phyloP scores from a whole-genome alignment of 2,329 filamentous ascomycete species.

The Westerdykella sp. region DNA sequence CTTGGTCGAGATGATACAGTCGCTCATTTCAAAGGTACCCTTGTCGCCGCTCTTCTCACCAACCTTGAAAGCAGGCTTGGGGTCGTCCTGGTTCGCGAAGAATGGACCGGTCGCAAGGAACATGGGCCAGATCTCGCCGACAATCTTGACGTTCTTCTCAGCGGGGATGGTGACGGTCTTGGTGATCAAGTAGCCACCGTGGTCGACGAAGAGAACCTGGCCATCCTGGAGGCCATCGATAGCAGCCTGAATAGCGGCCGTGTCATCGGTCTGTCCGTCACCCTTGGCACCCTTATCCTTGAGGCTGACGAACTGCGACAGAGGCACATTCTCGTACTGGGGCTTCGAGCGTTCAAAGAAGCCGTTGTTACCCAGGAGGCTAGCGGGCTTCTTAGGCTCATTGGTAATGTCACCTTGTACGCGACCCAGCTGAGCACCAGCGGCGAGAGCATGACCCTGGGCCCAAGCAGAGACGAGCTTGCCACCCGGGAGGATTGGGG shows the following conservation, averaged over 20 bases:
- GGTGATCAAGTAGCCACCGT: constrained; percentile 57
- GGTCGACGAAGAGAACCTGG: constrained; percentile 59
- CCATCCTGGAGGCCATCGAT: constrained; percentile 61
- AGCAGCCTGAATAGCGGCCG: constrained; percentile 70
- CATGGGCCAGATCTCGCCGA: constrained; percentile 85
- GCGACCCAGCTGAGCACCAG: constrained; percentile 36
- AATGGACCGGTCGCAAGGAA: constrained; percentile 72
- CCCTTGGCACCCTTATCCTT: constrained; percentile 78
- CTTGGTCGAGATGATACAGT: constrained; percentile 77
- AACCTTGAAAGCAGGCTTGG: constrained; percentile 78
- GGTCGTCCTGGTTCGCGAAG: constrained; percentile 70
- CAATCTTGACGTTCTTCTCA: constrained; percentile 71
- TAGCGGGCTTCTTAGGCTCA: constrained; percentile 57
- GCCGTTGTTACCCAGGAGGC: constrained; percentile 61
- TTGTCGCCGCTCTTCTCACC: constrained; percentile 65
- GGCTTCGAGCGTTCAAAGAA: constrained; percentile 84
- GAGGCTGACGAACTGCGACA: constrained; percentile 72
- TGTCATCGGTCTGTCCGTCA: constrained; percentile 84
- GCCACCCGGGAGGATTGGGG: constrained; percentile 63
- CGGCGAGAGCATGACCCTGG: constrained; percentile 70
- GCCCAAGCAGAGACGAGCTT: constrained; percentile 64
- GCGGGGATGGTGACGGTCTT: constrained; percentile 54
- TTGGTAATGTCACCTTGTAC: constrained; percentile 51
- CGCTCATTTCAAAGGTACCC: constrained; percentile 79
- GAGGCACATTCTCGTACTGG: constrained; percentile 67